Evolutionary conservation across 2,329 filamentous ascomycete species (phyloP).

Genomic region (Coniella vitis): DNA sequence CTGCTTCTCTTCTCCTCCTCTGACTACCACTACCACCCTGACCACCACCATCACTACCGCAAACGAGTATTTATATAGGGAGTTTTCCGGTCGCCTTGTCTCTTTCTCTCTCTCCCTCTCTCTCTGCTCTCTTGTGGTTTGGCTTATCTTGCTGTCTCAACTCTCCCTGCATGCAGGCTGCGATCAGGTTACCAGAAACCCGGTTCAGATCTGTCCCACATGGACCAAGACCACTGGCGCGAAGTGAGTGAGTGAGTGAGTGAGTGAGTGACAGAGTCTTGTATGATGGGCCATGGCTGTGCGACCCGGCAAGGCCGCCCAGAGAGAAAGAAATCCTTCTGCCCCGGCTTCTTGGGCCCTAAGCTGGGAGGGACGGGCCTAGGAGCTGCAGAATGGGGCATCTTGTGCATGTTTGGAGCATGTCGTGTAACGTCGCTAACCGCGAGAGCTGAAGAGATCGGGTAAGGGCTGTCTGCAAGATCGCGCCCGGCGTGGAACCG

Average conservation of each 20-base stretch:
- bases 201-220: constrained; percentile 7
- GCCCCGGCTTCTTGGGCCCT: neutral
- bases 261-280: no score
- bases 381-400: neutral
- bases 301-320: no score
- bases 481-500: constrained; percentile 6
- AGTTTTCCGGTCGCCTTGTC: neutral
- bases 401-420: neutral
- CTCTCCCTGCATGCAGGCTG: neutral
- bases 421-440: constrained; percentile 6
- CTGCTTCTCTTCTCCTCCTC: no score
- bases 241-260: neutral
- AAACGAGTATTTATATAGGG: no score
- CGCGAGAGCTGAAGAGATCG: constrained; percentile 1
- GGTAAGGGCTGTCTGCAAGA: constrained; percentile 2
- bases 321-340: neutral
- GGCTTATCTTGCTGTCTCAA: no score
- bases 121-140: no score
- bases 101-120: neutral
- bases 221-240: neutral
- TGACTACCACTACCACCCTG: no score
- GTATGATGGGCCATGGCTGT: no score
- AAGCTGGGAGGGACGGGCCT: neutral
- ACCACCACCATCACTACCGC: no score
- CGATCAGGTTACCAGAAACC: constrained; percentile 6